These are phyloP conservation scores for Acanthamoeba castellanii DNA, from an alignment of 208 protist genomes.

Conservation along the genomic window DNA sequence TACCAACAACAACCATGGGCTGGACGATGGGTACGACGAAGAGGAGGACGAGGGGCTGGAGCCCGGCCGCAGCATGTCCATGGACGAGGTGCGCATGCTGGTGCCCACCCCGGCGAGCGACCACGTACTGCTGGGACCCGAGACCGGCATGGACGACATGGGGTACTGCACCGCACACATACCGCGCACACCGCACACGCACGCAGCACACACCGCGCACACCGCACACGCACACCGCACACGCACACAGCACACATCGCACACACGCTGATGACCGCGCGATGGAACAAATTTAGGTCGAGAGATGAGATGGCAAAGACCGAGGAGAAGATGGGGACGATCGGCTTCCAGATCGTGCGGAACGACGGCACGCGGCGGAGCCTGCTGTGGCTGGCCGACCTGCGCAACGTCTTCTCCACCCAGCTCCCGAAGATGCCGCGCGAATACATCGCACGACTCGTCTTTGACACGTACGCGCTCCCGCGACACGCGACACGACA, in stretches of 20 bases:
- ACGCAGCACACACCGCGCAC: too few species aligned
- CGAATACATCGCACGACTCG: slow-evolving; percentile 92
- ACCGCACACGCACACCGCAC: not conserved
- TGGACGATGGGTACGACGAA: not conserved
- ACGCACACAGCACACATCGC: too few species aligned
- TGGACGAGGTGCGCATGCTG: slow-evolving; percentile 23
- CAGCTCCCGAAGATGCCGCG: slow-evolving; percentile 94
- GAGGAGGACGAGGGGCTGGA: not conserved
- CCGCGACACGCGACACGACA: not conserved
- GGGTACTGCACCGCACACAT: not conserved
- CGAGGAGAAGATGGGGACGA: slow-evolving; percentile 12
- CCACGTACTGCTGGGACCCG: slow-evolving; percentile 12
- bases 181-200: not conserved
- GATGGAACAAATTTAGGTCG: not conserved
- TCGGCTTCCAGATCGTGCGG: not conserved
- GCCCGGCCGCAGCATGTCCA: not conserved
- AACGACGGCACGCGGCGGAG: slow-evolving; percentile 8
- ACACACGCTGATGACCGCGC: not conserved
- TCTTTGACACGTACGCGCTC: slow-evolving; percentile 87
- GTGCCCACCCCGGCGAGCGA: not conserved
- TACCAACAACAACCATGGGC: not conserved
- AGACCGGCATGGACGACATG: slow-evolving; percentile 35
- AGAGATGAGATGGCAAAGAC: not conserved
- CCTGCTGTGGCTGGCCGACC: slow-evolving; percentile 76
- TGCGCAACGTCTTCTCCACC: slow-evolving; percentile 92